Evolutionary conservation across 2,329 filamentous ascomycete species (phyloP).

Genomic region (Dothistroma pini): DNA sequence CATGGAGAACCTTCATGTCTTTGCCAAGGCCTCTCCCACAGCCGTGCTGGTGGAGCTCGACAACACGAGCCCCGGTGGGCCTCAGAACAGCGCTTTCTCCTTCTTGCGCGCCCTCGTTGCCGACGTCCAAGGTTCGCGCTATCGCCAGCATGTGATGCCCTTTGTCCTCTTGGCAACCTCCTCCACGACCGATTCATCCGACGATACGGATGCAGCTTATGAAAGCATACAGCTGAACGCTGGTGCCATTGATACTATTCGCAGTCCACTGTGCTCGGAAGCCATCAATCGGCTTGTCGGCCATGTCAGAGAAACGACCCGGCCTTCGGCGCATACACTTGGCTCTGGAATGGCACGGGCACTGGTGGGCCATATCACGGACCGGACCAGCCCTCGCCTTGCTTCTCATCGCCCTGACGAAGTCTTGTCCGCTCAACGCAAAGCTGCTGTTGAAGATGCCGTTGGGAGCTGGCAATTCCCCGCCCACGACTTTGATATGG

Average conservation of each 20-base stretch:
- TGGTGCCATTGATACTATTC: conserved; percentile 81
- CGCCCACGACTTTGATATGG: conserved; percentile 83
- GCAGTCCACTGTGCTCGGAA: conserved; percentile 70
- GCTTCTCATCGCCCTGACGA: conserved; percentile 52
- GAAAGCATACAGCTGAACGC: conserved; percentile 66
- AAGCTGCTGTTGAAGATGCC: conserved; percentile 57
- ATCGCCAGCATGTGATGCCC: conserved; percentile 29
- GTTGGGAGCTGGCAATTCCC: conserved; percentile 83
- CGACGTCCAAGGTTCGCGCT: conserved; percentile 27
- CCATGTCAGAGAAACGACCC: conserved; percentile 30
- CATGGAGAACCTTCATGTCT: conserved; percentile 24
- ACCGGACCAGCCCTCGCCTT: conserved; percentile 17
- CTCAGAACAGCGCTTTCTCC: conserved; percentile 11
- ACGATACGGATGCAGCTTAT: conserved; percentile 14
- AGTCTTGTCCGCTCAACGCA: conserved; percentile 61
- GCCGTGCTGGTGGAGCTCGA: conserved; percentile 30
- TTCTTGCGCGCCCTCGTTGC: conserved; percentile 27
- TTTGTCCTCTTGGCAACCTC: conserved; percentile 26
- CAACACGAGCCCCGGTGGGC: conserved; percentile 11
- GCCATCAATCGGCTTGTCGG: conserved; percentile 32
- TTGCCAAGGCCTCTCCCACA: conserved; percentile 25
- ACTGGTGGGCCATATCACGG: conserved; percentile 29
- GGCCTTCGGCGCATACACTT: conserved; percentile 27
- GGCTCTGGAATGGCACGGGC: conserved; percentile 32
- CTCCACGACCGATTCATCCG: conserved; percentile 4